Evolutionary conservation across 129 eudicot genomes (phyloP), one percentile per base, ranked within the genome.

Genomic region (Smallanthus sonchifolius): DNA sequence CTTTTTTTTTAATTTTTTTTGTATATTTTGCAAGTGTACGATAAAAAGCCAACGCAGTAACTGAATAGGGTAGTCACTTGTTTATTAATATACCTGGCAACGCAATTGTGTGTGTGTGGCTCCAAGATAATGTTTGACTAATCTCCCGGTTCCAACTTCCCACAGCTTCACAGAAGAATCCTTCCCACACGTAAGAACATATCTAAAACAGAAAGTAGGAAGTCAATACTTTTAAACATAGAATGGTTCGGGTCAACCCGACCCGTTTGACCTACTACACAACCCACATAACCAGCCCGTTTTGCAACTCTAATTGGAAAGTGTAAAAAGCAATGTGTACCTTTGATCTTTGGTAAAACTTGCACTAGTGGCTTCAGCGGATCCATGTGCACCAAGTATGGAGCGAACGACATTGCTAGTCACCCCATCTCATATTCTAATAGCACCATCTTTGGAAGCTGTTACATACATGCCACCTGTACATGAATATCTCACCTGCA

Each of bases 381-480:
- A 75, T 77, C 96, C 91, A 67, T 92, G 97, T 60, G 92, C 97
- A 62, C 91, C 78, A 62, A 45, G 76, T 49, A 92, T 86, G 16
- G 92, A 70, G 15, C 97, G 89, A 14, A 87, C 89, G 75, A 94
- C 82, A 61, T 74, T 82, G 75, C 96, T 86, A 60, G 72, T 92
- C 35, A 87, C 89, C 56, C 97, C 97, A 85, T 92, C 94, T 96
- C 96, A 92, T 67, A 92, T 67, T 77, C 96, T 80, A 62, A 92
- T 82, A 37, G 83, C 88, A 66, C 97, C 97, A 65, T 92, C 96
- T 87, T 92, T 92, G 1, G 97, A 92, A 37, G 97, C 97, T 3
- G 97, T 92, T 43, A 83, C 97, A 70, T 89, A 92, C 97, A 92
- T 87, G 80, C 91, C 97, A 68, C 97, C 96, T 28, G 89, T 89